A percentile compares a stretch with the other conserved stretches of the same genome.
Evolutionary conservation across 2,329 filamentous ascomycete species (phyloP).

Genomic region (Colletotrichum echinochloae): DNA sequence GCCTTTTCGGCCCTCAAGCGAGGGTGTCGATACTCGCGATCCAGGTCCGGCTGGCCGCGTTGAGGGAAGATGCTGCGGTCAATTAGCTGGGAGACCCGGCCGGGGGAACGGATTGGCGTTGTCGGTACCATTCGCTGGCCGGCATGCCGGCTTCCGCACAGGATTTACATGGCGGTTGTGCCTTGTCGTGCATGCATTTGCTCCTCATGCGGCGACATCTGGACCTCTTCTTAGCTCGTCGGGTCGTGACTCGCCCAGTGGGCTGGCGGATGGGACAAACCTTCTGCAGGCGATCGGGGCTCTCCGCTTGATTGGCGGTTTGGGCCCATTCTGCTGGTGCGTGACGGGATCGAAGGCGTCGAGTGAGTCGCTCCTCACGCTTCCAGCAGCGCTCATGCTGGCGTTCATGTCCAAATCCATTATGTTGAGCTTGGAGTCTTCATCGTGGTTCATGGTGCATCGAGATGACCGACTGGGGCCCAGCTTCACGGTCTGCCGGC

Average conservation of each 20-base stretch:
- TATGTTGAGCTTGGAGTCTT: conserved; percentile 36
- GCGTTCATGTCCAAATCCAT: conserved; percentile 28
- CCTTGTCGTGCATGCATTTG: conserved; percentile 65
- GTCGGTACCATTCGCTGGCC: conserved; percentile 61
- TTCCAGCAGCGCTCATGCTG: conserved; percentile 5
- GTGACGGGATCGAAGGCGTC: conserved; percentile 16
- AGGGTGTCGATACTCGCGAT: conserved; percentile 68
- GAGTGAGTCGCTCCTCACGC: conserved; percentile 29
- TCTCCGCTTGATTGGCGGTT: conserved; percentile 58
- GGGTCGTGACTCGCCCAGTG: conserved; percentile 11
- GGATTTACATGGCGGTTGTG: conserved; percentile 62
- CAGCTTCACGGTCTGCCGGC: conserved; percentile 5
- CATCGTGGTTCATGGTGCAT: conserved; percentile 39
- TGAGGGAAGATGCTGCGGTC: conserved; percentile 61
- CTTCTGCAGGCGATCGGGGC: conserved; percentile 66
- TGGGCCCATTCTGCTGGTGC: conserved; percentile 29
- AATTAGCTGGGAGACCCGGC: conserved; percentile 22
- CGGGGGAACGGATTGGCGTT: background rate
- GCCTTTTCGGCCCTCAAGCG: conserved; percentile 62
- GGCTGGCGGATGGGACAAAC: conserved; percentile 49
- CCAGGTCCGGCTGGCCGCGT: conserved; percentile 65
- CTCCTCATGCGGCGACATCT: conserved; percentile 69
- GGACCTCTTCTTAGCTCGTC: conserved; percentile 28
- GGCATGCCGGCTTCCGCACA: conserved; percentile 63
- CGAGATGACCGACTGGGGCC: background rate